A percentile compares a stretch with the other conserved stretches of the same genome.
phyloP scores from a whole-genome alignment of 2,329 filamentous ascomycete species.

The Fusarium sp. region DNA sequence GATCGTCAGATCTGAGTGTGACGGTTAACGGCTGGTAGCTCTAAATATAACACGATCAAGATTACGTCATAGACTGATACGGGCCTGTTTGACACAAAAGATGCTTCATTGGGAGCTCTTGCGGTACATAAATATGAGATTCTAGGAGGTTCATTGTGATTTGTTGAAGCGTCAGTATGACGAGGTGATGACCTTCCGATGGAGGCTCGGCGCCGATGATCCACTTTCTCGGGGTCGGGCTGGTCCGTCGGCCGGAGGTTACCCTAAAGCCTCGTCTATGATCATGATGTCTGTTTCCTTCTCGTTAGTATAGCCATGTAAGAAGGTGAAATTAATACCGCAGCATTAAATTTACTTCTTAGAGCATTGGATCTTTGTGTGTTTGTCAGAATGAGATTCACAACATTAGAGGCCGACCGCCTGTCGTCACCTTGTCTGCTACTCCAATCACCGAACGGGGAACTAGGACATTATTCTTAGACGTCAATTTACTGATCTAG shows the following conservation, averaged over 20 bases:
- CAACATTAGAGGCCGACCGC: too few relatives aligned
- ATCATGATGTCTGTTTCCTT: too few relatives aligned
- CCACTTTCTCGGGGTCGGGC: conserved; percentile 14
- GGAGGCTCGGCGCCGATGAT: neutral
- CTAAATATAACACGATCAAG: neutral
- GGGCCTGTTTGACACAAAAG: too few relatives aligned
- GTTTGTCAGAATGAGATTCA: neutral
- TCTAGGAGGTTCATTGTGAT: neutral
- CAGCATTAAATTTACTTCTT: fast-evolving
- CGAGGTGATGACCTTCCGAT: conserved; percentile 17
- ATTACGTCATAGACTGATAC: conserved; percentile 30
- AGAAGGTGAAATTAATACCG: too few relatives aligned
- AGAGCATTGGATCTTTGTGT: too few relatives aligned
- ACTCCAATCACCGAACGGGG: fast-evolving
- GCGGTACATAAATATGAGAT: neutral
- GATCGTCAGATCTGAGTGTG: neutral
- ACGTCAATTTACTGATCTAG: neutral
- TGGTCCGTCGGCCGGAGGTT: neutral
- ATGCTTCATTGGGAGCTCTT: neutral
- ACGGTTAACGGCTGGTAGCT: neutral
- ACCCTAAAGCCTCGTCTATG: neutral
- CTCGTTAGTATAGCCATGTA: too few relatives aligned
- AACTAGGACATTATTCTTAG: fast-evolving
- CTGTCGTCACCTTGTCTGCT: fast-evolving
- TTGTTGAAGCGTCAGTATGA: conserved; percentile 29